Conservation (phyloP, 345 rosid genomes). For the Raphanus raphanistrum region DNA sequence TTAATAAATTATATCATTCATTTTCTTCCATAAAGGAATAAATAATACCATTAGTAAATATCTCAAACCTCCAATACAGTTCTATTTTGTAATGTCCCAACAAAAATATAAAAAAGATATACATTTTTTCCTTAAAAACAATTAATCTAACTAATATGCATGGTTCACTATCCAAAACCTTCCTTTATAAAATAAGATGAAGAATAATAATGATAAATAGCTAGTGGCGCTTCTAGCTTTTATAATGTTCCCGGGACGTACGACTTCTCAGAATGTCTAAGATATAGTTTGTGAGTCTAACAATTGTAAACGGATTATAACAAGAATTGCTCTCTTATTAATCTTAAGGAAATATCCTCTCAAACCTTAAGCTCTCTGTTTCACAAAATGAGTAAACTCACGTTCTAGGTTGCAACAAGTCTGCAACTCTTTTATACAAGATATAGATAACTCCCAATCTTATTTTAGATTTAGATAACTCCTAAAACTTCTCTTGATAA, state of each 20-base stretch:
- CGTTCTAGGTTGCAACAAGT: background rate
- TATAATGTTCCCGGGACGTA: conserved; percentile 18
- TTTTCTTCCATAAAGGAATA: background rate
- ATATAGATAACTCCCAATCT: no score
- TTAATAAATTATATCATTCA: background rate
- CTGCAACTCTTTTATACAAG: background rate
- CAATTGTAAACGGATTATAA: background rate
- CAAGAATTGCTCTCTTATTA: background rate
- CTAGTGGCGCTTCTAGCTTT: conserved; percentile 25
- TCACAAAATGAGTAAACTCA: background rate
- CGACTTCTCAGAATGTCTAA: conserved; percentile 32
- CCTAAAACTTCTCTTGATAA: background rate
- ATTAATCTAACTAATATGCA: no score
- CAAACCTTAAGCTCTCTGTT: background rate
- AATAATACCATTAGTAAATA: no score
- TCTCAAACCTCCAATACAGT: no score
- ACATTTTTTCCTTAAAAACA: no score
- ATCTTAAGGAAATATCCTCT: background rate
- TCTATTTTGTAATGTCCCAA: no score
- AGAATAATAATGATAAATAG: background rate
- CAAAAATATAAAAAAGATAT: no score
- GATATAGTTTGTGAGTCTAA: background rate
- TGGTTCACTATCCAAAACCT: no score
- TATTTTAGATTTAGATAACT: background rate
- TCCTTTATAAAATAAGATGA: background rate